Evolutionary conservation across 2,329 filamentous ascomycete genomes (phyloP), one percentile per base, ranked within the genome.

Genomic region (Pezicula neosporulosa): DNA sequence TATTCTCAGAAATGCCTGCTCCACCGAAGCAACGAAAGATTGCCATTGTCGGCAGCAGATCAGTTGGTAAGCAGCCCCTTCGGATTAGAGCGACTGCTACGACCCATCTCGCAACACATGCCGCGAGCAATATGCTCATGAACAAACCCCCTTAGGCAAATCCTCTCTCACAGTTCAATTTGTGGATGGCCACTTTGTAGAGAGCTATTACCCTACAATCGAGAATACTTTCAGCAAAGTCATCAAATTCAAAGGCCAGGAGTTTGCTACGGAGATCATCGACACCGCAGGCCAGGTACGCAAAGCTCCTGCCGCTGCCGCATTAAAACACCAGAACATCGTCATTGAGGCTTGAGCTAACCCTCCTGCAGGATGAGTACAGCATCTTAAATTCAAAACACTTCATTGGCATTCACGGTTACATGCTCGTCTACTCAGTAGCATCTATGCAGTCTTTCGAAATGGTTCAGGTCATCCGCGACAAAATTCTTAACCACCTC

Each of bases 361-460:
- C 39, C 58, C 19, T 48, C 51, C 18, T 42, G 51, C 53, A 94
- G 87, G 94, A 99, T 77, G 94, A 99, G 73, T 99, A 99, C 77
- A 96, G 90, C 68, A 97, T 97, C 59, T 79, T 99, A 56, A 97
- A 97, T 72, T 96, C 90, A 56, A 97, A 97, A 76, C 93, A 97
- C 70, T 97, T 97, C 66, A 97, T 99, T 69, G 94, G 94, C 57
- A 97, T 97, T 60, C 94, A 99, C 75, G 94, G 94, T 51, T 99
- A 97, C 72, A 91, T 99, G 82, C 87, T 99, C 54, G 93, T 97
- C 45, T 99, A 99, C 73, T 96, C 92, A n/a, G 92, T 99, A 46
- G 89, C 89, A 19, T 96, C 90, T 44, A 85, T 90, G 65, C 89
- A 94, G 63, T 96, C 91, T 9, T 97, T 97, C 66, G 94, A 99